Percentiles rank a stretch among this genome's conserved stretches.
phyloP scores from a whole-genome alignment of 164 flowering plant genomes.

The Liriodendron chinense region DNA sequence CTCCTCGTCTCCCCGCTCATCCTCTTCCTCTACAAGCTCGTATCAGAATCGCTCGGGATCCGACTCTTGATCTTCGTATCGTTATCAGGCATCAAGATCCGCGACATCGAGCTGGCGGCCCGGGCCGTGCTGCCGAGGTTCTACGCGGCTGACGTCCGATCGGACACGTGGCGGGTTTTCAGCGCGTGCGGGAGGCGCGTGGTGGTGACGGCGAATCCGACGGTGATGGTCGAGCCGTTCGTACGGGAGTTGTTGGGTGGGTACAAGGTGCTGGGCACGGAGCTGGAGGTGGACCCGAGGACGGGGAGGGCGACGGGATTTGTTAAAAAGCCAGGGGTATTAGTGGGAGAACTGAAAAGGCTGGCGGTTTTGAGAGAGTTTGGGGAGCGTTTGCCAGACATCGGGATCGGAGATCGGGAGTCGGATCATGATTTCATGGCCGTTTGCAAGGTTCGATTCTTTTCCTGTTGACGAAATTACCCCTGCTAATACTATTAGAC shows the following conservation, averaged over 20 bases:
- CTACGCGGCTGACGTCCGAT: slow-evolving; percentile 76
- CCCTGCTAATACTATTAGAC: background rate
- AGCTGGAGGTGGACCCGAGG: slow-evolving; percentile 67
- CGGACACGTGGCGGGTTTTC: slow-evolving; percentile 69
- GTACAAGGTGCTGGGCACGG: slow-evolving; percentile 87
- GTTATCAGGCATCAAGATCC: slow-evolving; percentile 61
- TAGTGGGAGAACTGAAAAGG: slow-evolving; percentile 61
- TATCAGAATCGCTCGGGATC: slow-evolving; percentile 75
- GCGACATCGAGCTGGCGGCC: slow-evolving; percentile 80
- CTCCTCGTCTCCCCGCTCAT: slow-evolving; percentile 70
- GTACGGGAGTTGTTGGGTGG: slow-evolving; percentile 77
- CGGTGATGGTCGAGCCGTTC: slow-evolving; percentile 83
- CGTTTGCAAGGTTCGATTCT: slow-evolving; percentile 66
- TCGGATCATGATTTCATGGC: slow-evolving; percentile 87
- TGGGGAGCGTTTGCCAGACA: slow-evolving; percentile 63
- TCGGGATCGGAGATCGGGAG: slow-evolving; percentile 80
- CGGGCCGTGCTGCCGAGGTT: slow-evolving; percentile 83
- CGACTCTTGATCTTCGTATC: slow-evolving; percentile 77
- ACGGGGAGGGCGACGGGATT: slow-evolving; percentile 83
- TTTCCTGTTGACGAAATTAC: background rate
- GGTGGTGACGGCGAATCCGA: slow-evolving; percentile 88
- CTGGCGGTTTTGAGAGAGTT: slow-evolving; percentile 65
- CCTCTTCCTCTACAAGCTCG: slow-evolving; percentile 53
- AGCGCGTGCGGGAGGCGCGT: slow-evolving; percentile 58
- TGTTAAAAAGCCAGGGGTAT: slow-evolving; percentile 69